These are phyloP conservation scores for Rhododendron ferrugineum DNA, from an alignment of 148 eudicot genomes.

Conservation along the genomic window DNA sequence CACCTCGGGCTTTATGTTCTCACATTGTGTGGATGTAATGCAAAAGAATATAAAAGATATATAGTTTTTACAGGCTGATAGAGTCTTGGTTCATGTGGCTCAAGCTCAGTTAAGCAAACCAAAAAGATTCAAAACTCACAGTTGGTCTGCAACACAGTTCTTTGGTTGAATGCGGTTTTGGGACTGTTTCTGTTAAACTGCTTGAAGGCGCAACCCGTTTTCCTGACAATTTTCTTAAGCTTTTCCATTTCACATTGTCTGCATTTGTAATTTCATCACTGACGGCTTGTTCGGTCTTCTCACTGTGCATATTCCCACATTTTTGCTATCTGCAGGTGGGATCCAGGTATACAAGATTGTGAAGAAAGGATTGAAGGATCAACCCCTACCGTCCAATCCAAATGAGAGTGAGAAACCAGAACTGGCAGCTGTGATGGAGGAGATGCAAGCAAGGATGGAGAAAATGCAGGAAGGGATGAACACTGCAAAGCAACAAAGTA, in stretches of 20 bases:
- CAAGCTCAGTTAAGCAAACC: not conserved
- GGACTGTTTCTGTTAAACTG: not conserved
- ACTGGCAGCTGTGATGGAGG: slow-evolving; percentile 18
- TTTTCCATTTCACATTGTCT: not conserved
- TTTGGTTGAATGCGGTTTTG: not conserved
- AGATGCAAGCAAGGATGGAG: slow-evolving; percentile 35
- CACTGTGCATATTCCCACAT: not conserved
- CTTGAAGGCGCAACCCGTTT: not conserved
- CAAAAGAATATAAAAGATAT: not conserved
- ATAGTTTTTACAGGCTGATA: too few species aligned
- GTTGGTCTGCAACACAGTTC: not conserved
- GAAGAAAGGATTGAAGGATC: slow-evolving; percentile 29
- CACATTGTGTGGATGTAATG: not conserved
- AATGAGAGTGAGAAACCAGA: slow-evolving; percentile 19
- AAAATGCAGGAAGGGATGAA: slow-evolving; percentile 30
- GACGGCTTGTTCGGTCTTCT: not conserved
- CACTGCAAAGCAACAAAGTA: slow-evolving; percentile 16
- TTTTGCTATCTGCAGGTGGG: slow-evolving; percentile 23
- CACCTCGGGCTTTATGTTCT: not conserved
- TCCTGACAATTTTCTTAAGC: not conserved
- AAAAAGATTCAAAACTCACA: not conserved
- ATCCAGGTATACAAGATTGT: slow-evolving; percentile 29
- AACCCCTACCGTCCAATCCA: not conserved
- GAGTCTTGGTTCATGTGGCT: too few species aligned
- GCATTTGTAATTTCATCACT: not conserved